Base-by-base conservation (phyloP, 2,329 filamentous ascomycete genomes). In the Penicillium fuscoglaucum region DNA sequence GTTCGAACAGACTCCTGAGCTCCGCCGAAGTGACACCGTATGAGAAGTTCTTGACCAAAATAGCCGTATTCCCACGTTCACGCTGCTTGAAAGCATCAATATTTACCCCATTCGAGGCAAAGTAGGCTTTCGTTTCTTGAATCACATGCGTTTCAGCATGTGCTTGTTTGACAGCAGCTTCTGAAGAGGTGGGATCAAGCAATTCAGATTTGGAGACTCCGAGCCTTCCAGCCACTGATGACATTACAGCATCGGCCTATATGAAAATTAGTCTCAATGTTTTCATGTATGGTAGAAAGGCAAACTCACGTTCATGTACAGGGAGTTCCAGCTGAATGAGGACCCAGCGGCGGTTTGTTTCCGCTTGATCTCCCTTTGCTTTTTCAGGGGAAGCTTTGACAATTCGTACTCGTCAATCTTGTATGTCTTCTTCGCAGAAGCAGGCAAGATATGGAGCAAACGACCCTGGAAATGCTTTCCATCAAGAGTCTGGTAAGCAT, bases 321-420 rank as follows among this genome's bases (percentile, higher is more conserved):
- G 81, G n/a, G 93, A 93, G 79, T 99, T 99, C 95, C 95, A 99
- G 73, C 93, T 96, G 78, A 98, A 98, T 1, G 85, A 87, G 49
- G 84, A 86, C 31, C 87, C 88, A 9, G 90, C 83, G 24, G 93
- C 90, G 68, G 93, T 89, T 50, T 88, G 84, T 77, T 90, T 96
- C 69, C 90, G 90, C 72, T 90, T 91, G 66, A 98, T 90, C 69
- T 96, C 85, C 67, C 91, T 91, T 75, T 98, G 95, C 75, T 96
- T 95, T 78, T 97, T 98, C 64, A 98, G 80, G 17, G 95, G 93
- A 66, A 99, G 77, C 74, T 97, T 96, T 0, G 93, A 92, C 55
- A 99, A 83, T 57, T 89, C 88, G 75, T 90, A 95, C 66, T 98
- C 95, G 72, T 97, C 90, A 48, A 98, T 79, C 67, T 87, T 89